Percentiles rank a stretch among this genome's conserved stretches.
phyloP scores from a whole-genome alignment of 228 moss, liverwort and hornwort species.

The Sphagnum fallax region DNA sequence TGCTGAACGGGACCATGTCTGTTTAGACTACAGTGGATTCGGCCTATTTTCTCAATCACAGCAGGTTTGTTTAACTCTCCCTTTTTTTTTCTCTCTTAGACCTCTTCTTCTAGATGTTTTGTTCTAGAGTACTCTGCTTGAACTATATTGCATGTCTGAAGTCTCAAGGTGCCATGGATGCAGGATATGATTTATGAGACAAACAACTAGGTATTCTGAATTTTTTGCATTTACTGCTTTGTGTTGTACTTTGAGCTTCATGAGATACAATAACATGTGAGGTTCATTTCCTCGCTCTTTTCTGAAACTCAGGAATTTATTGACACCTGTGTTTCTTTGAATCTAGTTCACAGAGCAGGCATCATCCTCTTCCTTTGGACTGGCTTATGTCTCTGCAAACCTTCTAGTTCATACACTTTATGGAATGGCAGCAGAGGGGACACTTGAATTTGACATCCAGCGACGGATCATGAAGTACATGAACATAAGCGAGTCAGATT shows the following conservation, averaged over 20 bases:
- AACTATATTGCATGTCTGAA: no score
- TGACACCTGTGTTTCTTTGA: no score
- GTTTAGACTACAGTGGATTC: slow-evolving; percentile 92
- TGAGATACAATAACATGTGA: no score
- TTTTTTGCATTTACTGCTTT: no score
- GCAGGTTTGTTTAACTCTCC: slow-evolving; percentile 27
- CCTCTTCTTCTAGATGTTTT: no score
- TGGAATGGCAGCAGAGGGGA: slow-evolving; percentile 82
- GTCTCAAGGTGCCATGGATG: no score
- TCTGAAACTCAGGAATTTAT: no score
- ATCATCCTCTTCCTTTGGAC: slow-evolving; percentile 56
- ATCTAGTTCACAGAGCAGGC: slow-evolving; percentile 19
- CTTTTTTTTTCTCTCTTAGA: no score
- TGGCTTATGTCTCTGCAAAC: slow-evolving; percentile 97
- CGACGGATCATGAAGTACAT: slow-evolving; percentile 85
- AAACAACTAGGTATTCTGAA: no score
- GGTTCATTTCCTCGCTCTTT: slow-evolving; percentile 15
- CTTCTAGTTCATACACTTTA: slow-evolving; percentile 87
- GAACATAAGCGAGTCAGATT: slow-evolving; percentile 82
- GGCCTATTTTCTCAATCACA: slow-evolving; percentile 89
- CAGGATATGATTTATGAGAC: no score
- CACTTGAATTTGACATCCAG: slow-evolving; percentile 68
- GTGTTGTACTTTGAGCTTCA: no score
- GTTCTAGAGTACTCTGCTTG: no score
- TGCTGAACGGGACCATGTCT: slow-evolving; percentile 73